These are phyloP conservation scores for Aspergillus asperescens DNA, from an alignment of 495 filamentous ascomycete genomes.

Conservation along the genomic window DNA sequence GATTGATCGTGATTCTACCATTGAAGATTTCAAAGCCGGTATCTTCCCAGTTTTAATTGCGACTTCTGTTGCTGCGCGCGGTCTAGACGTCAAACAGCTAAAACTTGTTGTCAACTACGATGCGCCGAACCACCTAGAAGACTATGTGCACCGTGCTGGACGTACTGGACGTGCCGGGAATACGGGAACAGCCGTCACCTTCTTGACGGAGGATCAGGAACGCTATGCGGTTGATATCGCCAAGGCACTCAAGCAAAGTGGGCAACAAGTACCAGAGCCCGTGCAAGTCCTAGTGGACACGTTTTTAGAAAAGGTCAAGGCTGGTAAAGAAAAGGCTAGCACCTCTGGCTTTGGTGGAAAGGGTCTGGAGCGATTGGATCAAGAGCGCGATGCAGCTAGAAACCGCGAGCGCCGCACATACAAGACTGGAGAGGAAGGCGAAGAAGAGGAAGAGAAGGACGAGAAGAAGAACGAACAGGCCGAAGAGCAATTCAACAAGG, in stretches of 20 bases:
- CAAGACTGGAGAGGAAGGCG: conserved; percentile 84
- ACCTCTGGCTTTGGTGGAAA: conserved; percentile 89
- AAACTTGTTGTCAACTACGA: conserved; percentile 98
- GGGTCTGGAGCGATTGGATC: conserved; percentile 83
- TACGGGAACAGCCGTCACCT: conserved; percentile 89
- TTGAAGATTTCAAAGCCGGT: conserved; percentile 91
- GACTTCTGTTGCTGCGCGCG: conserved; percentile 92
- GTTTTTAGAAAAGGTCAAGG: conserved; percentile 84
- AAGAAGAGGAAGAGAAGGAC: conserved; percentile 79
- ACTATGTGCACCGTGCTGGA: conserved; percentile 95
- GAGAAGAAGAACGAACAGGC: conserved; percentile 51
- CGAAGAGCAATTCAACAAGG: conserved; percentile 60
- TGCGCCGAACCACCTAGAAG: conserved; percentile 91
- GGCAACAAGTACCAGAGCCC: conserved; percentile 69
- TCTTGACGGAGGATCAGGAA: conserved; percentile 87
- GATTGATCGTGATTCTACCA: conserved; percentile 88
- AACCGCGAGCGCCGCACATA: conserved; percentile 80
- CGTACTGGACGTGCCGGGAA: conserved; percentile 94
- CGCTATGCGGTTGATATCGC: conserved; percentile 84
- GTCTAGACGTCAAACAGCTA: conserved; percentile 92
- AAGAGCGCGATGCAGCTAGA: conserved; percentile 80
- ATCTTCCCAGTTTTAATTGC: conserved; percentile 86
- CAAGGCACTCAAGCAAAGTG: conserved; percentile 90
- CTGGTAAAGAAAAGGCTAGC: conserved; percentile 81
- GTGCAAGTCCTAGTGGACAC: conserved; percentile 58